Conservation (phyloP, 768 basidiomycete genomes). For the Collybia sordida region DNA sequence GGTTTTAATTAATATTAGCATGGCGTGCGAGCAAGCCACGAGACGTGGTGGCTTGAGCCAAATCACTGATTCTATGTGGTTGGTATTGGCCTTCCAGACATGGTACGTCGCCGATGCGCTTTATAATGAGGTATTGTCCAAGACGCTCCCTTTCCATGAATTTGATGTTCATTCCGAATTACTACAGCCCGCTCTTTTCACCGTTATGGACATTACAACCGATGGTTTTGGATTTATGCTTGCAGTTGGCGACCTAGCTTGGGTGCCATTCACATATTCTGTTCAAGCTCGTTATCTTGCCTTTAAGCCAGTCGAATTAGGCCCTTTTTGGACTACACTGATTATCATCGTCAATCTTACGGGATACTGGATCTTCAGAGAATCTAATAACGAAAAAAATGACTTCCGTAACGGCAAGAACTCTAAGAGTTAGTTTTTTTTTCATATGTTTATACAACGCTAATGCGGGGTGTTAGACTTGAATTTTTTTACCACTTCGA, state of each 20-base stretch:
- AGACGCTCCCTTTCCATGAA: not conserved
- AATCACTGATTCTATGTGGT: slow-evolving; percentile 88
- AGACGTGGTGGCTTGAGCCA: slow-evolving; percentile 60
- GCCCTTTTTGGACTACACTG: slow-evolving; percentile 48
- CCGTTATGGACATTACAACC: slow-evolving; percentile 95
- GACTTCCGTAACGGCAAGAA: slow-evolving; percentile 92
- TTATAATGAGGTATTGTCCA: slow-evolving; percentile 78
- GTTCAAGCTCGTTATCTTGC: slow-evolving; percentile 94
- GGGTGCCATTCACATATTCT: slow-evolving; percentile 95
- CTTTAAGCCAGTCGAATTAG: slow-evolving; percentile 80
- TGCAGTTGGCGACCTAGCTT: slow-evolving; percentile 86
- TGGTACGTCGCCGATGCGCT: slow-evolving; percentile 86
- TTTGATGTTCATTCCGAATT: not conserved
- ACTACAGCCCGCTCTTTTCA: slow-evolving; percentile 77
- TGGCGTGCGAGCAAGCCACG: slow-evolving; percentile 87
- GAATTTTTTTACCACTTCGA: slow-evolving; percentile 50
- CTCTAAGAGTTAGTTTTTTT: slow-evolving; percentile 73
- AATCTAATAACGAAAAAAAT: slow-evolving; percentile 90
- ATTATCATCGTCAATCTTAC: slow-evolving; percentile 64
- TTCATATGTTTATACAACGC: not conserved
- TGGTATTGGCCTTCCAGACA: slow-evolving; percentile 83
- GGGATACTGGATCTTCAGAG: slow-evolving; percentile 92
- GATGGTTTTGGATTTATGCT: slow-evolving; percentile 99
- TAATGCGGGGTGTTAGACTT: slow-evolving; percentile 9
- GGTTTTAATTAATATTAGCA: slow-evolving; percentile 85